A percentile compares a stretch with the other conserved stretches of the same genome.
Conservation (phyloP, 768 basidiomycete species). For the Podaxis mareebaensis region DNA sequence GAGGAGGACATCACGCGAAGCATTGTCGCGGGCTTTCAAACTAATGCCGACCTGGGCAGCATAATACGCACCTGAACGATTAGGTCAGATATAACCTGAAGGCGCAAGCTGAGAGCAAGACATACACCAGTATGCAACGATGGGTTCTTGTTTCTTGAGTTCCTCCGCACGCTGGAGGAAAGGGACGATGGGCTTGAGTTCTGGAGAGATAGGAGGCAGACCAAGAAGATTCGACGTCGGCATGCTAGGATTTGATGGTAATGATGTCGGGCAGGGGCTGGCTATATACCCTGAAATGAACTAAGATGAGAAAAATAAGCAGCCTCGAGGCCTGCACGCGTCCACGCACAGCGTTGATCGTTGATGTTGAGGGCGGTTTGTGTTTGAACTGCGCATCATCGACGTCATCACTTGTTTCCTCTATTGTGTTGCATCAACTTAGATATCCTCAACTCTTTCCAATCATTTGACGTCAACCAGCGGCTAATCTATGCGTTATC, state of each 20-base stretch:
- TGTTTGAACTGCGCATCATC: neutral
- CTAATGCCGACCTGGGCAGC: slow-evolving; percentile 87
- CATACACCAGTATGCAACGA: slow-evolving; percentile 96
- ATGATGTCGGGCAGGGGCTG: neutral
- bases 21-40: slow-evolving; percentile 63
- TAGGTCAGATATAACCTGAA: slow-evolving; percentile 11
- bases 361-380: neutral
- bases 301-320: neutral
- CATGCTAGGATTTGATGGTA: slow-evolving; percentile 25
- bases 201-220: slow-evolving; percentile 58
- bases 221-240: slow-evolving; percentile 41
- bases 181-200: slow-evolving; percentile 70
- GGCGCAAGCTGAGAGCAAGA: neutral
- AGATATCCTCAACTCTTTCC: neutral
- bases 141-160: slow-evolving; percentile 75
- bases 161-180: slow-evolving; percentile 92
- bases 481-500: neutral
- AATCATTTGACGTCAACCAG: neutral
- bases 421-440: neutral
- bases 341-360: slow-evolving; percentile 6
- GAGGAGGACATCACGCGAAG: slow-evolving; percentile 69
- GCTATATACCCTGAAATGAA: slow-evolving; percentile 1
- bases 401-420: slow-evolving; percentile 13
- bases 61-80: slow-evolving; percentile 75
- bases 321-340: slow-evolving; percentile 23